Evolutionary conservation across 2,329 filamentous ascomycete species (phyloP).

Genomic region (Orbilia blumenaviensis): DNA sequence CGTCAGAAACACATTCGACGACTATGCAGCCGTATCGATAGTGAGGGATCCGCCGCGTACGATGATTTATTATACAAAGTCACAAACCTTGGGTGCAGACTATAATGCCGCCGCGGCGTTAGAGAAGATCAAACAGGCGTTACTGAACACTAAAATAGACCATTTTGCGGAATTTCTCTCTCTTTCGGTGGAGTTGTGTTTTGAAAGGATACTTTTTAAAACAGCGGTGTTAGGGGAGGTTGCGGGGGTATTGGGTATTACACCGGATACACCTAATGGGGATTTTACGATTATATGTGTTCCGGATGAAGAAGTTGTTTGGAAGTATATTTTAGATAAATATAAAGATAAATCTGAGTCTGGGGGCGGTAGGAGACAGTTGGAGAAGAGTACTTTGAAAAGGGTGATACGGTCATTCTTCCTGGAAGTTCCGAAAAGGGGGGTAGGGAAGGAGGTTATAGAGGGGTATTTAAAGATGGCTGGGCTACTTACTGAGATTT

Average conservation of each 20-base stretch:
- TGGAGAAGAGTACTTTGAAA: neutral
- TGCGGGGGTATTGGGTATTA: neutral
- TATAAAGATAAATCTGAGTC: too few species aligned
- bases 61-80: conserved; percentile 12
- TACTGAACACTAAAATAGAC: neutral
- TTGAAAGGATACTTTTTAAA: neutral
- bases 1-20: neutral
- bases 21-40: neutral
- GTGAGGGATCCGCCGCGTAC: neutral
- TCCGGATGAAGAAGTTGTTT: conserved; percentile 19
- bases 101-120: neutral
- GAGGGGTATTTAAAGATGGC: conserved; percentile 10
- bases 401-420: neutral
- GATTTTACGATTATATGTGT: conserved; percentile 15
- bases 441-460: neutral
- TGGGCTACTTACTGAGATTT: neutral
- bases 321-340: neutral
- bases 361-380: neutral
- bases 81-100: neutral
- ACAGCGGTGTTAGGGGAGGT: neutral
- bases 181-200: neutral
- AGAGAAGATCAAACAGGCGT: neutral
- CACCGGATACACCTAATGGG: neutral
- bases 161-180: neutral
- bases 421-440: neutral